A percentile compares a stretch with the other conserved stretches of the same genome.
Evolutionary conservation across 768 basidiomycete species (phyloP).

Genomic region (Ramaria rubella): DNA sequence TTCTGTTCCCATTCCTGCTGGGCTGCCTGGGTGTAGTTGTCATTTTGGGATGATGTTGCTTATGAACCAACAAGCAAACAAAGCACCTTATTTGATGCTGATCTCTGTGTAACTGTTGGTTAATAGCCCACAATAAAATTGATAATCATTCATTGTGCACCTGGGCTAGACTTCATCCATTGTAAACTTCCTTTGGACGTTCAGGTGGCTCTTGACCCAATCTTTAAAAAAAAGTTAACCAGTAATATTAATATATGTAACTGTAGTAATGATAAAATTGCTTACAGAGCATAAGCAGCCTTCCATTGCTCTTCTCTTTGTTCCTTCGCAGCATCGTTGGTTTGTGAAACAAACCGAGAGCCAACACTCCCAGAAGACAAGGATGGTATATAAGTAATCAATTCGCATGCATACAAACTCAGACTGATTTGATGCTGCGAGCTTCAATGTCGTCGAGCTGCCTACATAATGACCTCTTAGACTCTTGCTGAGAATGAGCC

Average conservation of each 20-base stretch:
- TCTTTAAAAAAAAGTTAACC: constrained; percentile 38
- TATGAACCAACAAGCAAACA: neutral
- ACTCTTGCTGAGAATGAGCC: neutral
- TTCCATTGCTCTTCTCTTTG: constrained; percentile 83
- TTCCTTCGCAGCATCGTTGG: constrained; percentile 65
- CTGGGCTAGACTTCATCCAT: constrained; percentile 85
- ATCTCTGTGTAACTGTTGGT: constrained; percentile 55
- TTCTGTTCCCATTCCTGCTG: constrained; percentile 93
- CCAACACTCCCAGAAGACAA: constrained; percentile 68
- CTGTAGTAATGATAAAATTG: neutral
- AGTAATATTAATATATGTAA: too few relatives aligned
- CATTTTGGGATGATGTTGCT: too few relatives aligned
- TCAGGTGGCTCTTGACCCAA: constrained; percentile 82
- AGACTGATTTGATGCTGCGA: neutral
- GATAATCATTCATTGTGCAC: constrained; percentile 37
- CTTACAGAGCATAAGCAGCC: constrained; percentile 77
- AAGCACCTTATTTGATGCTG: constrained; percentile 79
- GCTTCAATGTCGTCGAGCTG: too few relatives aligned
- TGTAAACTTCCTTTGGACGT: constrained; percentile 64
- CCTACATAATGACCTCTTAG: constrained; percentile 1
- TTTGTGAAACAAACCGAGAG: constrained; percentile 77
- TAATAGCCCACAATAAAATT: constrained; percentile 11
- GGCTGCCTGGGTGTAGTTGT: constrained; percentile 61
- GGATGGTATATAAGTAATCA: constrained; percentile 74
- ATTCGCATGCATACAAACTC: neutral